Evolutionary conservation across 169 alveolate genomes (phyloP).

Genomic region (Cryptosporidium felis): DNA sequence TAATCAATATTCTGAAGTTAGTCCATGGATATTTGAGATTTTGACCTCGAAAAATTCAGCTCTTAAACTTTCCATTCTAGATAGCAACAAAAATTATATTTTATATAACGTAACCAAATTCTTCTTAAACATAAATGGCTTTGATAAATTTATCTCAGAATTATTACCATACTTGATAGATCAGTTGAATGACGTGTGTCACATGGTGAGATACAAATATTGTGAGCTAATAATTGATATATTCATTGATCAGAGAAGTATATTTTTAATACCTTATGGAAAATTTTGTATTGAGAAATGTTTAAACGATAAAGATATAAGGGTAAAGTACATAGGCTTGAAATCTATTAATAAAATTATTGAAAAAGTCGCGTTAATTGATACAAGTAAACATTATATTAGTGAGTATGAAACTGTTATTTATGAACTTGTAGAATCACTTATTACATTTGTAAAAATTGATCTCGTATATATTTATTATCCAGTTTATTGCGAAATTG

Average conservation of each 20-base stretch:
- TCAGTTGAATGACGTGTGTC: constrained; percentile 14
- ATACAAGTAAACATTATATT: background rate
- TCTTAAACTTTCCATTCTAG: background rate
- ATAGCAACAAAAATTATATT: background rate
- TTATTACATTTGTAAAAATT: background rate
- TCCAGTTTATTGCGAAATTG: background rate
- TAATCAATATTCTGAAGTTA: background rate
- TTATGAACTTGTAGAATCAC: background rate
- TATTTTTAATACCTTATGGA: constrained; percentile 56
- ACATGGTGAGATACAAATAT: background rate
- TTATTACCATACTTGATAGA: constrained; percentile 28
- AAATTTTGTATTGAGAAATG: constrained; percentile 57
- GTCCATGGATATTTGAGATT: constrained; percentile 32
- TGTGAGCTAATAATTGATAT: constrained; percentile 4
- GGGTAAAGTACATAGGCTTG: background rate
- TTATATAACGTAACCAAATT: too few species aligned
- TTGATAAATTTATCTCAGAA: constrained; percentile 31
- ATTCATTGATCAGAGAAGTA: background rate
- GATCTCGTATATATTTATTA: background rate
- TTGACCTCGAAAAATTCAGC: constrained; percentile 8
- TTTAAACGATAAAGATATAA: constrained; percentile 10
- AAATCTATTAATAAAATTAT: background rate
- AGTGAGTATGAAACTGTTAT: background rate
- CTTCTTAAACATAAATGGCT: too few species aligned
- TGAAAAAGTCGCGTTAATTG: background rate